Base-by-base conservation (phyloP, 2,329 filamentous ascomycete species). In the Paracorniculantispora psalliotae region DNA sequence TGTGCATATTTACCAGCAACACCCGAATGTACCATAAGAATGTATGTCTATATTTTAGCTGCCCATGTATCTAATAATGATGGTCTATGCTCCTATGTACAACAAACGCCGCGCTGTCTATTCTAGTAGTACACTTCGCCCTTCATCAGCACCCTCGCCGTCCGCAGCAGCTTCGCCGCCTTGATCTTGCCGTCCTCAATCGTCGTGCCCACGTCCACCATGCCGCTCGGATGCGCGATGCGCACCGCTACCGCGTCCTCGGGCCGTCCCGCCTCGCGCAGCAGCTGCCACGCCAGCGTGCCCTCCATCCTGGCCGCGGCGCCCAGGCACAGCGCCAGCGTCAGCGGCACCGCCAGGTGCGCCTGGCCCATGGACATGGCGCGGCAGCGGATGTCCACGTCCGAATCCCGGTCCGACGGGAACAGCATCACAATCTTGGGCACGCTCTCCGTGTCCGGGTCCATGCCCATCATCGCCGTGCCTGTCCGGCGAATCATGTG, bases 381-480 rank as follows among this genome's bases (percentile, higher is more conserved):
- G 2, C 78, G 69, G 53, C 77, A 80, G 33, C 72, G 71, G 30
- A 82, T 70, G 63, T 78, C 73, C 1, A 74, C 65, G 33, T 15
- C 57, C 13, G 66, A 62, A 23, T 55, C 61, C 9, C 49, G 44
- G 23, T 66, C 68, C 0, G 71, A 64, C 17, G 76, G 77, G 10
- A 81, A 71, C 4, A 81, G 60, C 19, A 79, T 64, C 17, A 73
- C 81, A 39, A 89, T 83, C 67, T 89, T 88, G 1, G 87, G 86
- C 1, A 89, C 81, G 2, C 82, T 83, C 46, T 70, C 64, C 1
- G 66, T 63, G 13, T 68, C 64, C 8, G 79, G 71, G 51, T 73
- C 77, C 49, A 90, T 73, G 0, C 85, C 85, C 86, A 90, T 90
- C 25, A 73, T 75, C 0, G 80, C 76, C 0, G 83, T 81, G 1